A percentile compares a stretch with the other conserved stretches of the same genome.
Evolutionary conservation across 192 early-diverging fungal genomes (phyloP).

Genomic region (Coemansia sp.): DNA sequence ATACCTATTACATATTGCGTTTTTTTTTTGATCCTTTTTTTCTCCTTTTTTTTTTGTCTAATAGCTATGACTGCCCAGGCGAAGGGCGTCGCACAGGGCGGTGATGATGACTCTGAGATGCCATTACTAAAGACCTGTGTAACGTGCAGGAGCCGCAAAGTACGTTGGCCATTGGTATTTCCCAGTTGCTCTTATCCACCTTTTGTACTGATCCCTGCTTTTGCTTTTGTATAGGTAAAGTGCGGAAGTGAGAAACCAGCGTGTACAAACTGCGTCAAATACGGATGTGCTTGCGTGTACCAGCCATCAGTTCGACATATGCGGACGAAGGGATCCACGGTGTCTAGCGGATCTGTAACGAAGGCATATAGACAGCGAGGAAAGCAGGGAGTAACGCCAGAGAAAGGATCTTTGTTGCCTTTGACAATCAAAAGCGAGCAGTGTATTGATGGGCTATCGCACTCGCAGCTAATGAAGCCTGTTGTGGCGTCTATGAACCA

Average conservation of each 20-base stretch:
- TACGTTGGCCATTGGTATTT: neutral
- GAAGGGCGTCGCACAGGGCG: constrained; percentile 15
- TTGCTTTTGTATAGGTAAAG: constrained; percentile 36
- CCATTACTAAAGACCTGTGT: constrained; percentile 55
- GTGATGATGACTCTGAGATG: constrained; percentile 17
- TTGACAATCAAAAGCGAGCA: neutral
- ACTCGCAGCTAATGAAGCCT: constrained; percentile 49
- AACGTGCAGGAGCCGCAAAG: constrained; percentile 52
- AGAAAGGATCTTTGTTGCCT: neutral
- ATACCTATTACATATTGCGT: neutral
- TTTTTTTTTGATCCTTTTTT: constrained; percentile 11
- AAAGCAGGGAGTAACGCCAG: neutral
- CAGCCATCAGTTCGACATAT: constrained; percentile 42
- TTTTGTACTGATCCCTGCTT: neutral
- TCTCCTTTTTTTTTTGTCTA: neutral
- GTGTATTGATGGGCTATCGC: constrained; percentile 22
- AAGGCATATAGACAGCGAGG: constrained; percentile 19
- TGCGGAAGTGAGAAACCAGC: constrained; percentile 53
- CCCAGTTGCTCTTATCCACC: neutral
- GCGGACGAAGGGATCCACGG: constrained; percentile 15
- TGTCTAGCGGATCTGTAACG: constrained; percentile 11
- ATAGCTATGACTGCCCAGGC: constrained; percentile 26
- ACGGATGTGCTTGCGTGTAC: constrained; percentile 41
- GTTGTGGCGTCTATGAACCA: constrained; percentile 14
- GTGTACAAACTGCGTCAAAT: constrained; percentile 50